Evolutionary conservation across 495 filamentous ascomycete species (phyloP).

Genomic region (Aspergillus heteromorphus): DNA sequence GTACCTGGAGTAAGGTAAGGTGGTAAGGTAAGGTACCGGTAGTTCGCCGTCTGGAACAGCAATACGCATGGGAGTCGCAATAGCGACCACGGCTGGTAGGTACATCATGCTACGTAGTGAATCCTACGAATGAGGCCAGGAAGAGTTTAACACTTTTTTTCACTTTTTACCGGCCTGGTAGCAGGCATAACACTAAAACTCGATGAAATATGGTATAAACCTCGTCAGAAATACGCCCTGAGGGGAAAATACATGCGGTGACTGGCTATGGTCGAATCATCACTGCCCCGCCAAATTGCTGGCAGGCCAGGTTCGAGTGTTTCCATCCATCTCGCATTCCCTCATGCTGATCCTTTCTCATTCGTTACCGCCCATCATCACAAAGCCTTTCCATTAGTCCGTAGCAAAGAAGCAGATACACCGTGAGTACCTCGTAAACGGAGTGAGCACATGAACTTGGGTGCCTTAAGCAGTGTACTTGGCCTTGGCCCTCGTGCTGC

Average conservation of each 20-base stretch:
- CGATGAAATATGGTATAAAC: conserved; percentile 23
- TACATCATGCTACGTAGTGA: neutral
- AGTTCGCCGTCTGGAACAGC: no score
- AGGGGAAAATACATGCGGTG: conserved; percentile 19
- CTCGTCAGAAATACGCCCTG: conserved; percentile 22
- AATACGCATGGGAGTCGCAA: no score
- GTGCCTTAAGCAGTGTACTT: conserved; percentile 72
- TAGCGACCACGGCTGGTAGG: no score
- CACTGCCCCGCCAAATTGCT: conserved; percentile 11
- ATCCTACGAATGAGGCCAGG: neutral
- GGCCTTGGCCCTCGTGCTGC: conserved; percentile 90
- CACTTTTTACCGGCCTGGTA: conserved; percentile 4
- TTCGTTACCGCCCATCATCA: conserved; percentile 14
- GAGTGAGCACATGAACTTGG: conserved; percentile 2
- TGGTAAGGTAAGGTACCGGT: no score
- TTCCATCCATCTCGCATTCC: neutral
- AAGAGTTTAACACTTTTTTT: conserved; percentile 3
- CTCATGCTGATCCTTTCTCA: conserved; percentile 4
- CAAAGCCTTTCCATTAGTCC: conserved; percentile 14
- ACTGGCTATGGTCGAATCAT: conserved; percentile 16
- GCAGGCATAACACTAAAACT: conserved; percentile 13
- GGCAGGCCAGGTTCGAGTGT: neutral
- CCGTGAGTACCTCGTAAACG: conserved; percentile 15
- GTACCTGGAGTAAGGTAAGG: no score
- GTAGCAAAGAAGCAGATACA: conserved; percentile 11